Conservation (phyloP, 257 asterid species). For the Echites panduratus region DNA sequence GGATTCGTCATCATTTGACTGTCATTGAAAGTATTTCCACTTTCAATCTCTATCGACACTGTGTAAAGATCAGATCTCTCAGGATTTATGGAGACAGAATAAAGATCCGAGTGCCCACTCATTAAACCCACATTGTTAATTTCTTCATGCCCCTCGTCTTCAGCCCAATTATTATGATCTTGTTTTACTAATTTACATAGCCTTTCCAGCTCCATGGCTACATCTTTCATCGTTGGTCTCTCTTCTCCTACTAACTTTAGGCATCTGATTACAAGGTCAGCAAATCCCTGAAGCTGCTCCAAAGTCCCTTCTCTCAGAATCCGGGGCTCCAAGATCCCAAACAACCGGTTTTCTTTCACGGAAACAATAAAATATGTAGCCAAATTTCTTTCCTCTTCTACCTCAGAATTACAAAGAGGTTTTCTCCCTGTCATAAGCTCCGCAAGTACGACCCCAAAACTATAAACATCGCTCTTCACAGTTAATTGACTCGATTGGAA, state of each 20-base stretch:
- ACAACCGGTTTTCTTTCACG: slow-evolving; percentile 24
- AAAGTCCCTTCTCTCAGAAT: slow-evolving; percentile 38
- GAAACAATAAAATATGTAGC: slow-evolving; percentile 32
- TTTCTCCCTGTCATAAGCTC: slow-evolving; percentile 51
- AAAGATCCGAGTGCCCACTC: slow-evolving; percentile 1
- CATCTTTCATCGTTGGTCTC: slow-evolving; percentile 52
- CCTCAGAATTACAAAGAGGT: slow-evolving; percentile 21
- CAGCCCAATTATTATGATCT: slow-evolving; percentile 17
- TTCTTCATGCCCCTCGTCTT: background rate
- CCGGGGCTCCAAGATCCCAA: slow-evolving; percentile 31
- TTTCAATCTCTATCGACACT: too few species aligned
- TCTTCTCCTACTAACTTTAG: slow-evolving; percentile 30
- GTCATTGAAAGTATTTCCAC: too few species aligned
- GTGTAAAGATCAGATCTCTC: too few species aligned
- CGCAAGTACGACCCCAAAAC: slow-evolving; percentile 54
- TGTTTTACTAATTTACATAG: slow-evolving; percentile 16
- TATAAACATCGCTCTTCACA: slow-evolving; percentile 55
- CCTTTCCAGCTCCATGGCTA: slow-evolving; percentile 36
- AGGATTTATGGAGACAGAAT: too few species aligned
- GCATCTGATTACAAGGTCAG: slow-evolving; percentile 42
- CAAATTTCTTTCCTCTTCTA: slow-evolving; percentile 26
- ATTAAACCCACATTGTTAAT: background rate
- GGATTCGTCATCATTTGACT: too few species aligned
- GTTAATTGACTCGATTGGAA: slow-evolving; percentile 44
- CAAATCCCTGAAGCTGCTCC: slow-evolving; percentile 27